Evolutionary conservation across 495 filamentous ascomycete genomes (phyloP).

Genomic region (Umbilicaria muhlenbergii): DNA sequence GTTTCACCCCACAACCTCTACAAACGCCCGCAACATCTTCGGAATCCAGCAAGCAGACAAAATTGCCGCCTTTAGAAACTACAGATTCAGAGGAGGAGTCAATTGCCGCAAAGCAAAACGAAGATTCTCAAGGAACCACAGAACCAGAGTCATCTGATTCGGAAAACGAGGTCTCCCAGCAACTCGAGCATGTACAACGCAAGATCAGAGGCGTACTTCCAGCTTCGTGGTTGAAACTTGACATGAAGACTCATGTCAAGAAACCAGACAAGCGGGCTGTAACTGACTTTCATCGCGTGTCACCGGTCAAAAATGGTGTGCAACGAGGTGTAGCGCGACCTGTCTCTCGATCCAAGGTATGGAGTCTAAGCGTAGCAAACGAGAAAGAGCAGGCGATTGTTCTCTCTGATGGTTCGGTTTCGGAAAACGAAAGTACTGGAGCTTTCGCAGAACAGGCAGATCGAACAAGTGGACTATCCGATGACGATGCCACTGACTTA

Average conservation of each 20-base stretch:
- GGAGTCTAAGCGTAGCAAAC: too few relatives aligned
- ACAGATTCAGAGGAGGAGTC: conserved; percentile 1
- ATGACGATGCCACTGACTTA: conserved; percentile 9
- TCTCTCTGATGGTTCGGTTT: conserved; percentile 12
- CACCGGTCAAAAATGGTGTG: conserved; percentile 11
- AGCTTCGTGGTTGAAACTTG: conserved; percentile 75
- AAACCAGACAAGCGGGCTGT: conserved; percentile 18
- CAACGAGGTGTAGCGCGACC: conserved; percentile 41
- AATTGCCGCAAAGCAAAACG: background rate
- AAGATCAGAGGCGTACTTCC: conserved; percentile 75
- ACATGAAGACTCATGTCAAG: conserved; percentile 30
- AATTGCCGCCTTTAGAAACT: conserved; percentile 2
- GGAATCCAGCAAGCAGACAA: conserved; percentile 5
- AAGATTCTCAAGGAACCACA: background rate
- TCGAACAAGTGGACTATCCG: background rate
- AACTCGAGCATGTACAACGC: conserved; percentile 26
- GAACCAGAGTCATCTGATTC: background rate
- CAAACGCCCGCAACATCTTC: conserved; percentile 19
- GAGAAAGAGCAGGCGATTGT: too few relatives aligned
- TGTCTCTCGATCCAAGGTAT: background rate
- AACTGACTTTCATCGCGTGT: conserved; percentile 1
- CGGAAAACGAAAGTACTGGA: background rate
- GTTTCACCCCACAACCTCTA: conserved; percentile 20
- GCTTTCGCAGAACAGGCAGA: background rate
- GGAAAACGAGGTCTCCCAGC: background rate